Evolutionary conservation across 805 yeast genomes (phyloP), one percentile per base, ranked within the genome.

Genomic region (Candida incommunis): DNA sequence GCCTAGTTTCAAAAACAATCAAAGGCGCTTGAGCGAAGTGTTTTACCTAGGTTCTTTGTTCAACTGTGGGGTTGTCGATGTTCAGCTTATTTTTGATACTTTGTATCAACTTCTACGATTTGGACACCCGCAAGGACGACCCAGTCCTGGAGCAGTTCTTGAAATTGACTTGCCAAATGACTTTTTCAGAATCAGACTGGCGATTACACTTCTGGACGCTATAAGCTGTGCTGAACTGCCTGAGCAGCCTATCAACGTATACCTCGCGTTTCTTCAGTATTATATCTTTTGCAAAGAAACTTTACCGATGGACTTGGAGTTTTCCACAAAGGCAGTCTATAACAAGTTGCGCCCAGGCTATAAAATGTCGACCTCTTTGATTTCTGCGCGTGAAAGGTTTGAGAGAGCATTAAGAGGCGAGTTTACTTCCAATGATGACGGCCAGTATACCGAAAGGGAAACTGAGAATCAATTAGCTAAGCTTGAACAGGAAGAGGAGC

Each of bases 111-210:
- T 83, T 4, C 47, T 84, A 2, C 74, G 79, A 37, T 74, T 65
- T 58, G 95, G 94, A 0, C 80, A 83, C 64, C 70, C 72, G 0
- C 66, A 69, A 46, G 75, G 75, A 44, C 70, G 70, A 43, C 88
- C 94, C 1, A 60, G 55, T 7, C 70, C 71, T 4, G 66, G 63
- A 21, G 50, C 46, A 3, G 35, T 56, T 2, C 64, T 68, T 24
- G 71, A 63, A 16, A 43, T 71, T n/a, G 96, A 87, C 61, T 63
- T 63, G 11, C 78, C 80, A 0, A 72, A 77, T 52, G 78, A 83
- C 53, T 83, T 78, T 55, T 84, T 85, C 60, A 69, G 95, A 46
- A 65, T 85, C 29, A 76, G 76, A 34, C 61, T 87, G 55, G 60
- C 74, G 18, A 56, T 72, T 23, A 58, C 67, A 0, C 56, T 76